phyloP scores from a whole-genome alignment of 805 yeast genomes.

The Myxozyma kluyveri region DNA sequence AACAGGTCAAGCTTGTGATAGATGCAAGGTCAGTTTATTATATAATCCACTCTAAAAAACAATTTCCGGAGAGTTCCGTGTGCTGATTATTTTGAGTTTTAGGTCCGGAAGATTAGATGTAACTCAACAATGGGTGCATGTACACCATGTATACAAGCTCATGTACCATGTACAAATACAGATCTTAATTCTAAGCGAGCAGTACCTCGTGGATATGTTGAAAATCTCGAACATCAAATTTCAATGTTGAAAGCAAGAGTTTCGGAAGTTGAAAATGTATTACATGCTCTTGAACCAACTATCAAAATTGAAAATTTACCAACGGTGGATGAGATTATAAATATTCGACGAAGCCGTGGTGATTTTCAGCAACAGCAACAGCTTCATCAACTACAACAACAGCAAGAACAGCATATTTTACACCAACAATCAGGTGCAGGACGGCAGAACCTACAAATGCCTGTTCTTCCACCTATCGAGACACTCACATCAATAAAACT shows the following conservation, averaged over 20 bases:
- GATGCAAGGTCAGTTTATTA: conserved; percentile 16
- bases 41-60: neutral
- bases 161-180: conserved; percentile 29
- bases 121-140: conserved; percentile 29
- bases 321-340: conserved; percentile 3
- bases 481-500: conserved; percentile 11
- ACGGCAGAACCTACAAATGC: neutral
- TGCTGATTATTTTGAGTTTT: neutral
- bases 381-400: neutral
- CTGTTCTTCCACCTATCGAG: conserved; percentile 18
- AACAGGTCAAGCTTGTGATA: conserved; percentile 22
- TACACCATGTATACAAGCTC: conserved; percentile 28
- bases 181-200: conserved; percentile 28
- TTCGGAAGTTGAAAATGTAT: conserved; percentile 11
- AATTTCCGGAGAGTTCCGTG: neutral
- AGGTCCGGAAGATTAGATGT: conserved; percentile 25
- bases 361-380: neutral
- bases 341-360: neutral
- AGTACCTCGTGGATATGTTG: conserved; percentile 28
- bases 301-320: conserved; percentile 17
- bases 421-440: neutral
- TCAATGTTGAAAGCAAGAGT: conserved; percentile 6
- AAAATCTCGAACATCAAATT: conserved; percentile 21
- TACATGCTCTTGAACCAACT: conserved; percentile 10
- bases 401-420: neutral